phyloP scores from a whole-genome alignment of 1,284 basidiomycete species.

The Rhodotorula sp. region DNA sequence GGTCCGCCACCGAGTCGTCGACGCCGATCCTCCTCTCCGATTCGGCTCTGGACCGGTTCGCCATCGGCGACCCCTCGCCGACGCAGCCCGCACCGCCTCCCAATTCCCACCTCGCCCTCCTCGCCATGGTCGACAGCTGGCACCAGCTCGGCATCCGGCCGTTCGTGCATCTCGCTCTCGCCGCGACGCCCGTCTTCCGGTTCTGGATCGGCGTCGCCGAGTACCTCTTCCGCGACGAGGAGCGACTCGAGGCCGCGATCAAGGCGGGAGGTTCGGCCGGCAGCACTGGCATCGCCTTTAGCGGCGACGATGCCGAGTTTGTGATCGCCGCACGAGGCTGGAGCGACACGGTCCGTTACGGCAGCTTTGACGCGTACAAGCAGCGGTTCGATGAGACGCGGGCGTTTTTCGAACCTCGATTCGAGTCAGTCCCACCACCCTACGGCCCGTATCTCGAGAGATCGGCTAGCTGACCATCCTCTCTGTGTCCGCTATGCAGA shows the following conservation, averaged over 20 bases:
- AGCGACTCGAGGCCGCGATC: slow-evolving; percentile 67
- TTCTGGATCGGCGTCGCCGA: slow-evolving; percentile 98
- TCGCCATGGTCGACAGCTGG: slow-evolving; percentile 99
- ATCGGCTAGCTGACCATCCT: neutral
- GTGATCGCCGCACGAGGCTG: slow-evolving; percentile 93
- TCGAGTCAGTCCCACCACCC: slow-evolving; percentile 56
- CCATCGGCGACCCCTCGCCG: slow-evolving; percentile 60
- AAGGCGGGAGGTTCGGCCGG: slow-evolving; percentile 62
- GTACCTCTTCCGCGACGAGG: slow-evolving; percentile 76
- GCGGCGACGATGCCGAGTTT: slow-evolving; percentile 89
- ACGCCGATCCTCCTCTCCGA: slow-evolving; percentile 82
- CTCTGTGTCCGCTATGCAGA: neutral
- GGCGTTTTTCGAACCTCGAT: slow-evolving; percentile 80
- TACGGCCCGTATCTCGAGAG: neutral
- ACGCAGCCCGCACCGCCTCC: slow-evolving; percentile 50
- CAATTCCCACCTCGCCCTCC: slow-evolving; percentile 92
- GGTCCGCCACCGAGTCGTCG: slow-evolving; percentile 43
- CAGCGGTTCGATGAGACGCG: slow-evolving; percentile 78
- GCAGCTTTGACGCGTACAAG: slow-evolving; percentile 85
- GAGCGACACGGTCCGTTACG: slow-evolving; percentile 92
- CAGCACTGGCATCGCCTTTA: slow-evolving; percentile 70
- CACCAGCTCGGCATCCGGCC: slow-evolving; percentile 81
- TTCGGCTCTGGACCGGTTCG: slow-evolving; percentile 84
- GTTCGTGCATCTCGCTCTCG: slow-evolving; percentile 86
- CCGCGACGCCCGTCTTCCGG: slow-evolving; percentile 93